A percentile compares a stretch with the other conserved stretches of the same genome.
phyloP scores from a whole-genome alignment of 2,329 filamentous ascomycete genomes.

The Elsinoe necatrix region DNA sequence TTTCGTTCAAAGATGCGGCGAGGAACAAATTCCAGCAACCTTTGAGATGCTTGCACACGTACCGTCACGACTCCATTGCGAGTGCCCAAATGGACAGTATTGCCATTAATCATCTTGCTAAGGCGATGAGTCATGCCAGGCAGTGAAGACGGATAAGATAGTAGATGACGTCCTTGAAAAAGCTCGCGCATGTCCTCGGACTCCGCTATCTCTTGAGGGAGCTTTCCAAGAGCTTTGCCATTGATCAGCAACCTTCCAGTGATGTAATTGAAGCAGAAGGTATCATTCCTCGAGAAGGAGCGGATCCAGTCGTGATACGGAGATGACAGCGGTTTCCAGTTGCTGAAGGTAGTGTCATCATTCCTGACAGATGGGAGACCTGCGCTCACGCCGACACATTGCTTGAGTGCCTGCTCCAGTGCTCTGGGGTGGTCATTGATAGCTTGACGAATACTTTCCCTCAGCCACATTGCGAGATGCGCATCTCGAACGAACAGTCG shows the following conservation, averaged over 20 bases:
- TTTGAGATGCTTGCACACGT: constrained; percentile 28
- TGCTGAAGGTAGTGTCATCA: constrained; percentile 28
- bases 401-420: not conserved
- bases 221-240: constrained; percentile 41
- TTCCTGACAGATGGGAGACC: too few relatives aligned
- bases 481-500: not conserved
- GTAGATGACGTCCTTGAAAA: constrained; percentile 46
- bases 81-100: constrained; percentile 49
- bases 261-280: constrained; percentile 36
- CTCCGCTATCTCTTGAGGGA: constrained; percentile 40
- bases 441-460: not conserved
- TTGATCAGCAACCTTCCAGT: constrained; percentile 44
- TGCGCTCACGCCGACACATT: too few relatives aligned
- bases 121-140: constrained; percentile 47
- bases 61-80: constrained; percentile 37
- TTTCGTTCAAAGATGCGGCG: constrained; percentile 23
- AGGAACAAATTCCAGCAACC: constrained; percentile 32
- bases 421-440: not conserved
- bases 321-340: constrained; percentile 28
- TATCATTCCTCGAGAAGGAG: constrained; percentile 15
- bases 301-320: constrained; percentile 25
- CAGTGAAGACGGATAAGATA: constrained; percentile 44
- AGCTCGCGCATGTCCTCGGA: constrained; percentile 42
- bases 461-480: not conserved
- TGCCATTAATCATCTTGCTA: constrained; percentile 29